Percentiles rank a stretch among this genome's conserved stretches.
These are phyloP conservation scores for Akanthomyces muscarius DNA, from an alignment of 2,329 filamentous ascomycete species.

Conservation along the genomic window DNA sequence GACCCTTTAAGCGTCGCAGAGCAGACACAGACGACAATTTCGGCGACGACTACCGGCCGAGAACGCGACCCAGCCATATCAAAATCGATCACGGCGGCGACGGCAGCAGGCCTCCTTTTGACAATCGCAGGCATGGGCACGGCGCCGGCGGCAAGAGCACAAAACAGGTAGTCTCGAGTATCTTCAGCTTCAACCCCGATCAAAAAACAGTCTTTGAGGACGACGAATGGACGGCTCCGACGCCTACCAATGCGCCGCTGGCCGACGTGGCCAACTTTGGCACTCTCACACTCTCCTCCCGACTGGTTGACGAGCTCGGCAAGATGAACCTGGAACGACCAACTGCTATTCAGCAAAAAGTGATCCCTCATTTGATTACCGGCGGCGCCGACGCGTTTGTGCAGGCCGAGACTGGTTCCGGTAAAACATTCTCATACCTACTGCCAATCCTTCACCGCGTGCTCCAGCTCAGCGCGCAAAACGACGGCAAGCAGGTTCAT, in stretches of 20 bases:
- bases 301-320: conserved; percentile 75
- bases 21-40: conserved; percentile 26
- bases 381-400: conserved; percentile 89
- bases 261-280: conserved; percentile 83
- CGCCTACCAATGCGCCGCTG: conserved; percentile 87
- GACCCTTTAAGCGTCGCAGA: conserved; percentile 45
- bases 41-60: conserved; percentile 5
- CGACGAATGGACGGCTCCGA: conserved; percentile 51
- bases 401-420: conserved; percentile 94
- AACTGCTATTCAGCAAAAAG: conserved; percentile 89
- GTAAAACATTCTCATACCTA: conserved; percentile 95
- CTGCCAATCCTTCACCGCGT: conserved; percentile 88
- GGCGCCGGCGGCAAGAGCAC: conserved; percentile 23
- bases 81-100: conserved; percentile 6
- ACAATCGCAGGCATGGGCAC: conserved; percentile 19
- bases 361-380: conserved; percentile 74
- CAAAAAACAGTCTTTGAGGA: conserved; percentile 60
- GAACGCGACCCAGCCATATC: conserved; percentile 10
- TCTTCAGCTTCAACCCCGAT: conserved; percentile 86
- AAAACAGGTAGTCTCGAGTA: conserved; percentile 73
- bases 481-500: conserved; percentile 58
- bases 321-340: conserved; percentile 88
- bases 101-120: neutral
- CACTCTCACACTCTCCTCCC: conserved; percentile 74
- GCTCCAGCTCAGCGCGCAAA: conserved; percentile 63